phyloP scores from a whole-genome alignment of 2,329 filamentous ascomycete genomes.

The Beauveria sp. region DNA sequence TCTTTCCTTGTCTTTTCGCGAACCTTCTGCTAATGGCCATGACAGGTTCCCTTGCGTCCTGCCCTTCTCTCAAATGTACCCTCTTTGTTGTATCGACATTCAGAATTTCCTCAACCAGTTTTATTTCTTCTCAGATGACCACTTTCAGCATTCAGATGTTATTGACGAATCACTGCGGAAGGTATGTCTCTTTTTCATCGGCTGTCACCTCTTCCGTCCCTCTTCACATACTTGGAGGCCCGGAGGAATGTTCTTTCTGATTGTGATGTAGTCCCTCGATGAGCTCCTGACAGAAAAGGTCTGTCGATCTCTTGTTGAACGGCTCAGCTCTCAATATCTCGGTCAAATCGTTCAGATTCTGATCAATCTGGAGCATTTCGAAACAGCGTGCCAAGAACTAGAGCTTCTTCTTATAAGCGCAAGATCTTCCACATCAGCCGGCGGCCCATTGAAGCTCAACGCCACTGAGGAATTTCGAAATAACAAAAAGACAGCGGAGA shows the following conservation, averaged over 20 bases:
- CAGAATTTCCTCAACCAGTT: constrained; percentile 97
- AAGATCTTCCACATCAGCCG: constrained; percentile 71
- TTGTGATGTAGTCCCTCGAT: constrained; percentile 63
- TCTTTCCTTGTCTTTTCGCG: background rate
- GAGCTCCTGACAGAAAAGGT: constrained; percentile 90
- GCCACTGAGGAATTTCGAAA: constrained; percentile 81
- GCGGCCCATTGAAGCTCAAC: constrained; percentile 68
- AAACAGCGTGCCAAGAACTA: constrained; percentile 82
- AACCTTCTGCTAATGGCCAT: background rate
- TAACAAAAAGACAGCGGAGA: constrained; percentile 93
- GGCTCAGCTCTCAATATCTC: constrained; percentile 84
- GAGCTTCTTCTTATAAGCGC: constrained; percentile 81
- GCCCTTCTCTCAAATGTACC: constrained; percentile 98
- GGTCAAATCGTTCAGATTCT: constrained; percentile 98
- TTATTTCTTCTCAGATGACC: constrained; percentile 94
- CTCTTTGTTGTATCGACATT: constrained; percentile 95
- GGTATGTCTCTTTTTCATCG: constrained; percentile 31
- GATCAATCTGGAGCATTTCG: constrained; percentile 96
- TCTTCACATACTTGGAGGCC: background rate
- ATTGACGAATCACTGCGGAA: constrained; percentile 87
- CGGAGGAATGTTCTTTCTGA: background rate
- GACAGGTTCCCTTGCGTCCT: constrained; percentile 84
- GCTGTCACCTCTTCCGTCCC: background rate
- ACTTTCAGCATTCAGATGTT: constrained; percentile 81
- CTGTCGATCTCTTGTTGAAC: constrained; percentile 80